A percentile compares a stretch with the other conserved stretches of the same genome.
These are phyloP conservation scores for Neofusicoccum parvum DNA, from an alignment of 2,329 filamentous ascomycete genomes.

Conservation along the genomic window DNA sequence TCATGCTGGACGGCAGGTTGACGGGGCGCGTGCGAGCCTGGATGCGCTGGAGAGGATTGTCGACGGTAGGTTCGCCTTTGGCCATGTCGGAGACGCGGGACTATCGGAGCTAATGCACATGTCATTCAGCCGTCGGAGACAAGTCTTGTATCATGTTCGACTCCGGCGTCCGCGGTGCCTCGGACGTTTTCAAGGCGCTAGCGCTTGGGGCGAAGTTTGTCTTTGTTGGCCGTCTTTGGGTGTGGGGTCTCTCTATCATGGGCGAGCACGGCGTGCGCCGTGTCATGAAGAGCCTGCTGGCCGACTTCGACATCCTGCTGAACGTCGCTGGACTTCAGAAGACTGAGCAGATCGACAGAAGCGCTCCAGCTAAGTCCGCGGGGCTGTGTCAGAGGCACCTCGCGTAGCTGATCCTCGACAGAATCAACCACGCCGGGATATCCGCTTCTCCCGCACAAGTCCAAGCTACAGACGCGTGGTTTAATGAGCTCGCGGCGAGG, in stretches of 20 bases:
- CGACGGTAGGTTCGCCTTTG: conserved; percentile 39
- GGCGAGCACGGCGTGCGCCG: conserved; percentile 64
- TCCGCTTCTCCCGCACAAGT: conserved; percentile 28
- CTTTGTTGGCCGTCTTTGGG: conserved; percentile 62
- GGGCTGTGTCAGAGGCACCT: not conserved
- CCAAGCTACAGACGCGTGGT: conserved; percentile 27
- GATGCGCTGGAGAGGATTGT: conserved; percentile 64
- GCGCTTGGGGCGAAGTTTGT: conserved; percentile 65
- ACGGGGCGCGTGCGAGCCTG: conserved; percentile 61
- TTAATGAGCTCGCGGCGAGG: not conserved
- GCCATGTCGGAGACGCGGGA: not conserved
- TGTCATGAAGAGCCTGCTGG: conserved; percentile 63
- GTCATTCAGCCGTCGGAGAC: conserved; percentile 48
- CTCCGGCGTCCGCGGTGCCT: conserved; percentile 58
- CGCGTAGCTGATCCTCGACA: not conserved
- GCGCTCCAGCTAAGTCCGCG: conserved; percentile 28
- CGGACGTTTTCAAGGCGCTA: conserved; percentile 63
- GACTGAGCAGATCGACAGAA: conserved; percentile 54
- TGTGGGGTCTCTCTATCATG: conserved; percentile 62
- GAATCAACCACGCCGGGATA: conserved; percentile 32
- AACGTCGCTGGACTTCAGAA: conserved; percentile 59
- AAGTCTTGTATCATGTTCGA: conserved; percentile 61
- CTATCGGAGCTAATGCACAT: conserved; percentile 12
- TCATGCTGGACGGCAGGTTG: conserved; percentile 69
- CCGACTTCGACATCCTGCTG: conserved; percentile 65